phyloP scores from a whole-genome alignment of 2,329 filamentous ascomycete species.

The Macrophomina tecta region DNA sequence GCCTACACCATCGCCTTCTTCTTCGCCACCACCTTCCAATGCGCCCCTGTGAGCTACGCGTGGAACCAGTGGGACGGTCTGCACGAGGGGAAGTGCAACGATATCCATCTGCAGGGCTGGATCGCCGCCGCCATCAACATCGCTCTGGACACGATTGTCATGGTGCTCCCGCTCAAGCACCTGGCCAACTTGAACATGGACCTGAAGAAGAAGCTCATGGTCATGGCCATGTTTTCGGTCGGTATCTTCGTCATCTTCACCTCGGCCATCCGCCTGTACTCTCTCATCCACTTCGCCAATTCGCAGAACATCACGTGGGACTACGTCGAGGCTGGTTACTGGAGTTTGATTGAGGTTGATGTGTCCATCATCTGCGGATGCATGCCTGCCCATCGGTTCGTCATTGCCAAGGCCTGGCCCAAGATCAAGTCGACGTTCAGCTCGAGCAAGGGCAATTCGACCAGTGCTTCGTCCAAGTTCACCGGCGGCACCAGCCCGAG shows the following conservation, averaged over 20 bases:
- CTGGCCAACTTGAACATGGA: constrained; percentile 40
- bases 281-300: constrained; percentile 50
- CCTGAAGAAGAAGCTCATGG: constrained; percentile 41
- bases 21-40: constrained; percentile 33
- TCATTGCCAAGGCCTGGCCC: constrained; percentile 31
- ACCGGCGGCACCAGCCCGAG: not conserved
- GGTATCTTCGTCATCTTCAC: constrained; percentile 49
- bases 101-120: constrained; percentile 43
- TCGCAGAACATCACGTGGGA: constrained; percentile 51
- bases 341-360: constrained; percentile 50
- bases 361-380: constrained; percentile 50
- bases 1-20: constrained; percentile 35
- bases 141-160: constrained; percentile 35
- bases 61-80: constrained; percentile 39
- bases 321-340: constrained; percentile 48
- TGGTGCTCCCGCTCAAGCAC: constrained; percentile 42
- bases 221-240: constrained; percentile 46
- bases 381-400: constrained; percentile 43
- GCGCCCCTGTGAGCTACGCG: constrained; percentile 33
- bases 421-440: constrained; percentile 22
- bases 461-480: constrained; percentile 11
- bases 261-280: constrained; percentile 51
- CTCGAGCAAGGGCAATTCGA: constrained; percentile 6
- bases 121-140: constrained; percentile 43
- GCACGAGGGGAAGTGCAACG: constrained; percentile 37